phyloP scores from a whole-genome alignment of 2,329 filamentous ascomycete genomes.

The Colletotrichum chrysophilum region DNA sequence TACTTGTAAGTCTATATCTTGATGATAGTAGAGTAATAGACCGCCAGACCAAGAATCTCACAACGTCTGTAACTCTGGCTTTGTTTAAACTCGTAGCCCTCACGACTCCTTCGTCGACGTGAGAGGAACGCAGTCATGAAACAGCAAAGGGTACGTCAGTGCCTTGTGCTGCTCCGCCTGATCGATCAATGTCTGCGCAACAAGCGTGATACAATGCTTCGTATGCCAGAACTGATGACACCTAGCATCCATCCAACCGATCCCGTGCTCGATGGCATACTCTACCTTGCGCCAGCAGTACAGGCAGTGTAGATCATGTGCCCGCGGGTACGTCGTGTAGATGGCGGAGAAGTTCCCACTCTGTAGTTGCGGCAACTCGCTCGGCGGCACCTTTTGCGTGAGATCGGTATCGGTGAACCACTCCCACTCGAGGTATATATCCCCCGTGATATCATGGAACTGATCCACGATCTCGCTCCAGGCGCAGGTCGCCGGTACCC shows the following conservation, averaged over 20 bases:
- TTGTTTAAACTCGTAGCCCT: background rate
- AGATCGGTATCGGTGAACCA: background rate
- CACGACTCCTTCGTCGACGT: background rate
- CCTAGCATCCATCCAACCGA: background rate
- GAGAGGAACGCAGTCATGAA: background rate
- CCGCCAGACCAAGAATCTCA: background rate
- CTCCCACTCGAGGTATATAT: background rate
- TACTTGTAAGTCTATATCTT: background rate
- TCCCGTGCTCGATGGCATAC: background rate
- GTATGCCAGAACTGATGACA: conserved; percentile 1
- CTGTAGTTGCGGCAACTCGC: background rate
- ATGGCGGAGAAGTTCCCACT: background rate
- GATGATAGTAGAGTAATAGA: background rate
- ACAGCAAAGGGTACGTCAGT: background rate
- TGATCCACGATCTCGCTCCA: background rate
- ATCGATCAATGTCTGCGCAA: background rate
- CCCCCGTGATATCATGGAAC: background rate
- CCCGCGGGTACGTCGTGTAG: background rate
- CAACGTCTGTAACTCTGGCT: background rate
- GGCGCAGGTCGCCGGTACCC: background rate
- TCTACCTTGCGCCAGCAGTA: background rate
- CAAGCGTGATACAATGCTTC: background rate
- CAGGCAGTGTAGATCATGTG: background rate
- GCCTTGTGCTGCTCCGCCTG: background rate
- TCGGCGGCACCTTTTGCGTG: background rate